Percentiles rank a stretch among this genome's conserved stretches.
Evolutionary conservation across 805 yeast species (phyloP).

Genomic region (Yamadazyma scolyti): DNA sequence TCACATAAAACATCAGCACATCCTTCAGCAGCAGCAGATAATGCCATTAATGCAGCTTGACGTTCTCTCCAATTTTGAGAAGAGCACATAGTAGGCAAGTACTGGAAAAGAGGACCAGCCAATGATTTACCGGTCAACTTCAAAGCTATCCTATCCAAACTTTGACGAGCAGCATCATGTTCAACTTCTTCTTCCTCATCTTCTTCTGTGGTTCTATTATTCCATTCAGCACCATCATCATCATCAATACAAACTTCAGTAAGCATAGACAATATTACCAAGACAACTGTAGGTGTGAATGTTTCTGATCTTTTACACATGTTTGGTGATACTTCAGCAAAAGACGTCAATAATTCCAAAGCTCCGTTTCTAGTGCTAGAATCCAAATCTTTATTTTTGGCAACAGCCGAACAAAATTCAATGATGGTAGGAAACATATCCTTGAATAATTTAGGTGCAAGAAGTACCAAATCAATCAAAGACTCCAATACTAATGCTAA

Average conservation of each 20-base stretch:
- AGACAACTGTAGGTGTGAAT: constrained; percentile 69
- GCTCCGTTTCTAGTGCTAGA: constrained; percentile 79
- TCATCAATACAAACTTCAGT: constrained; percentile 90
- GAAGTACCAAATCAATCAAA: constrained; percentile 81
- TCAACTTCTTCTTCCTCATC: constrained; percentile 79
- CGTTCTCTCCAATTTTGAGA: constrained; percentile 88
- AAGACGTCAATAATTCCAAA: constrained; percentile 82
- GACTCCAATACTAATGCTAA: constrained; percentile 86
- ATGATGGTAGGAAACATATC: constrained; percentile 88
- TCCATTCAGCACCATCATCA: constrained; percentile 82
- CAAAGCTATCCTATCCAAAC: constrained; percentile 87
- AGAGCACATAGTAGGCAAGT: constrained; percentile 76
- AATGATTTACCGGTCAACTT: constrained; percentile 78
- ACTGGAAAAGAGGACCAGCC: constrained; percentile 83
- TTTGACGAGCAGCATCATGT: constrained; percentile 88
- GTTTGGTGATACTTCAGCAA: constrained; percentile 88
- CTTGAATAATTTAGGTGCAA: constrained; percentile 92
- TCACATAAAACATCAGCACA: constrained; percentile 82
- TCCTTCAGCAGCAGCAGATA: constrained; percentile 96
- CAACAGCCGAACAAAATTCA: constrained; percentile 79
- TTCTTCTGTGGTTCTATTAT: constrained; percentile 77
- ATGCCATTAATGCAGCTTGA: constrained; percentile 95
- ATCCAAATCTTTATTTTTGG: constrained; percentile 78
- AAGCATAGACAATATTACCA: constrained; percentile 75
- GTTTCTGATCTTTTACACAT: constrained; percentile 84